Conservation (phyloP, 805 yeast genomes). For the Cephaloascus albidus region DNA sequence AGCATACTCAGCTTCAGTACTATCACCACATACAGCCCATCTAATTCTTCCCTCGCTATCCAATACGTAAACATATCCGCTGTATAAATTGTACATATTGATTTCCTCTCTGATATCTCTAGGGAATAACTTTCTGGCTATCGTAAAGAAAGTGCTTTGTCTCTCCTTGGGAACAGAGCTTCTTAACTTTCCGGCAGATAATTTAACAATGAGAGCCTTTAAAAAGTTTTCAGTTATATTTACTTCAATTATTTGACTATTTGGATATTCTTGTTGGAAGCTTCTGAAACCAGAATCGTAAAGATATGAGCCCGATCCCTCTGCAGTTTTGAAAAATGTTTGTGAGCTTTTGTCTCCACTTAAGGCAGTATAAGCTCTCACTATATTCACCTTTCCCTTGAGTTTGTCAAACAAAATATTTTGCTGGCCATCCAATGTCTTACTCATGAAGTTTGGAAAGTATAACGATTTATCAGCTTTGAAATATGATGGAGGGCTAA, state of each 20-base stretch:
- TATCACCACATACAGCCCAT: slow-evolving; percentile 87
- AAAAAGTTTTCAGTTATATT: slow-evolving; percentile 66
- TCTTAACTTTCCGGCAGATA: slow-evolving; percentile 32
- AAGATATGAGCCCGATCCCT: slow-evolving; percentile 29
- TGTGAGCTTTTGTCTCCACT: slow-evolving; percentile 63
- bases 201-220: slow-evolving; percentile 55
- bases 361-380: slow-evolving; percentile 57
- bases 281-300: slow-evolving; percentile 26
- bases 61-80: slow-evolving; percentile 77
- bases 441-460: slow-evolving; percentile 72
- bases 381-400: slow-evolving; percentile 46
- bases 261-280: slow-evolving; percentile 33
- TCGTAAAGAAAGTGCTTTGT: slow-evolving; percentile 51
- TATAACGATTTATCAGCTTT: slow-evolving; percentile 60
- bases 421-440: slow-evolving; percentile 29
- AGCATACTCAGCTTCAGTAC: slow-evolving; percentile 55
- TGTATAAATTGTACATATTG: slow-evolving; percentile 61
- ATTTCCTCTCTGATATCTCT: slow-evolving; percentile 49
- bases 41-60: slow-evolving; percentile 70
- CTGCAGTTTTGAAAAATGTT: slow-evolving; percentile 43
- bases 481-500: slow-evolving; percentile 76
- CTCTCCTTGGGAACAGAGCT: slow-evolving; percentile 36
- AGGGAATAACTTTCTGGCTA: slow-evolving; percentile 51
- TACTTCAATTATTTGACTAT: slow-evolving; percentile 66
- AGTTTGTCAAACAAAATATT: slow-evolving; percentile 25